Percentiles rank a stretch among this genome's conserved stretches.
Evolutionary conservation across 2,329 filamentous ascomycete genomes (phyloP).

Genomic region (Trichoderma pleuroti): DNA sequence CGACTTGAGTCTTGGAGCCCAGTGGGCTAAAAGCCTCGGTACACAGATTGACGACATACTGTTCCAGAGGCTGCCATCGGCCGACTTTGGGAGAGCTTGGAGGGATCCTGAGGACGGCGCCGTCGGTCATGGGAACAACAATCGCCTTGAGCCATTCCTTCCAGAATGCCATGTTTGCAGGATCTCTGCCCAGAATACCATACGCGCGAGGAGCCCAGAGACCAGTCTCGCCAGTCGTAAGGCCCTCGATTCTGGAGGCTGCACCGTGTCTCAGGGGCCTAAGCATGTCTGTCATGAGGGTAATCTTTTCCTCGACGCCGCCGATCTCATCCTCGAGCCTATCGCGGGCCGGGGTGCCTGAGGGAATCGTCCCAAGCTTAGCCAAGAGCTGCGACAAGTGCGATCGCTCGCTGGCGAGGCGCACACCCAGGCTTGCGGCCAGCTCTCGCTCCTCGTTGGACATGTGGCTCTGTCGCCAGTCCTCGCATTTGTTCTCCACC

Average conservation of each 20-base stretch:
- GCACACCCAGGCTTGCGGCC: conserved; percentile 84
- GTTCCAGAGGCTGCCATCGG: conserved; percentile 92
- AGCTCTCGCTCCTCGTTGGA: conserved; percentile 86
- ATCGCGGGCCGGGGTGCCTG: conserved; percentile 78
- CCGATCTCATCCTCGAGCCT: conserved; percentile 90
- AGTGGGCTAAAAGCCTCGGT: conserved; percentile 91
- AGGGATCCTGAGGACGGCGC: conserved; percentile 75
- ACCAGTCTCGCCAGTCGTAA: conserved; percentile 92
- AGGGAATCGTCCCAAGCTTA: conserved; percentile 73
- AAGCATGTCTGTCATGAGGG: conserved; percentile 92
- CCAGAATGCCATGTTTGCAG: conserved; percentile 84
- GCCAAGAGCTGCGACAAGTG: conserved; percentile 85
- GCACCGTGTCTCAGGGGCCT: conserved; percentile 89
- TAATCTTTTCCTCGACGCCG: conserved; percentile 93
- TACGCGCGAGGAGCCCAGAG: conserved; percentile 95
- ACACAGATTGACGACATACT: conserved; percentile 95
- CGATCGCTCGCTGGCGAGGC: conserved; percentile 81
- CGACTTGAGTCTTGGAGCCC: conserved; percentile 91
- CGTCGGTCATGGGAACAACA: conserved; percentile 93
- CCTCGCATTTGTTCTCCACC: conserved; percentile 76
- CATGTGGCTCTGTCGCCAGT: conserved; percentile 83
- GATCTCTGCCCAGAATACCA: conserved; percentile 83
- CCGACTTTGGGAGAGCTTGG: conserved; percentile 86
- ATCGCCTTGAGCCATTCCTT: conserved; percentile 97
- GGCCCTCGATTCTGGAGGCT: conserved; percentile 92